phyloP scores from a whole-genome alignment of 208 protist species.

The Acanthamoeba culbertsoni region DNA sequence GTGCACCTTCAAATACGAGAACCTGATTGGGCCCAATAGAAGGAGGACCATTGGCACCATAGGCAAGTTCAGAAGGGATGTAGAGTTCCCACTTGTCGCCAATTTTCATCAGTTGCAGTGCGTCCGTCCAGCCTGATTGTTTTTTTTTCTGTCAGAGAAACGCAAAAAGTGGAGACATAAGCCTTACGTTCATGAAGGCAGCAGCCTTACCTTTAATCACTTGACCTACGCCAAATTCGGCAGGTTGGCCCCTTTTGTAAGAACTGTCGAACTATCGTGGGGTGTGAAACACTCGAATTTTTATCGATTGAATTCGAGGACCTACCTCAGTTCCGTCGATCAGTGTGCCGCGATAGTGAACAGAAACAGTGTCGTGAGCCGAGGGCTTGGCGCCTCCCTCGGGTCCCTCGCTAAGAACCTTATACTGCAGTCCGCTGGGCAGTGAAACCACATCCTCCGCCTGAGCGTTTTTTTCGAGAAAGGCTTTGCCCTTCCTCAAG shows the following conservation, averaged over 20 bases:
- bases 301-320: neutral
- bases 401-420: neutral
- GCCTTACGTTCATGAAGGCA: neutral
- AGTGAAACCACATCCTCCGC: neutral
- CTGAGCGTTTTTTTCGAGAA: neutral
- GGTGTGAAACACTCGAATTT: neutral
- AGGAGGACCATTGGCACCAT: neutral
- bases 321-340: conserved; percentile 35
- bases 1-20: neutral
- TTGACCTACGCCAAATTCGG: neutral
- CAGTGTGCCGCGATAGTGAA: conserved; percentile 11
- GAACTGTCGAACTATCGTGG: conserved; percentile 11
- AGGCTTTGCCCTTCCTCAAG: neutral
- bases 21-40: conserved; percentile 10
- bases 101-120: neutral
- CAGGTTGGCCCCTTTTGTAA: neutral
- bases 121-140: conserved; percentile 20
- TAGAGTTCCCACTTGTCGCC: conserved; percentile 56
- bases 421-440: conserved; percentile 33
- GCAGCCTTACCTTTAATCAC: conserved; percentile 3
- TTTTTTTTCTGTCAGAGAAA: neutral
- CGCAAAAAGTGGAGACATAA: neutral
- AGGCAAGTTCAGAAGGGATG: conserved; percentile 30
- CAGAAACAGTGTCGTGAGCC: neutral
- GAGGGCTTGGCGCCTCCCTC: neutral